Conservation (phyloP, 305 asterid genomes). For the Salvia sclarea region DNA sequence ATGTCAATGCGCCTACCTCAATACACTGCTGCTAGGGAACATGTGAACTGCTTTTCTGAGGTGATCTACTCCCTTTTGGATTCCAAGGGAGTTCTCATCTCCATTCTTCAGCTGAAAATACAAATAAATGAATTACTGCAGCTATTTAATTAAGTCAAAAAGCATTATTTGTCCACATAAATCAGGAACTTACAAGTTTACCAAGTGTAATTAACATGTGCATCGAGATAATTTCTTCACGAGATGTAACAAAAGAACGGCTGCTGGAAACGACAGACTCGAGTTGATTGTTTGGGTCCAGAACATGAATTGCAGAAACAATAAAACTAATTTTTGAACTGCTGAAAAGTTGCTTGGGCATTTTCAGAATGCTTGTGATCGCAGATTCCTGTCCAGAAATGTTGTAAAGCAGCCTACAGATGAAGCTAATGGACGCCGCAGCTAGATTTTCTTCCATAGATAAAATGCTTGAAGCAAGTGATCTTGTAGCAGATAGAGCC, state of each 20-base stretch:
- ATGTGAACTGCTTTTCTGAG: constrained; percentile 83
- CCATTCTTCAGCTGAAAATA: constrained; percentile 66
- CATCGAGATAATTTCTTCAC: constrained; percentile 68
- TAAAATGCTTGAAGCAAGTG: constrained; percentile 62
- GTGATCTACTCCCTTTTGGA: constrained; percentile 69
- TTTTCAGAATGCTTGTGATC: constrained; percentile 64
- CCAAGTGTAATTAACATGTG: constrained; percentile 66
- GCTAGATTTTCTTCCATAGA: constrained; percentile 66
- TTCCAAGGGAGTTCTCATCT: constrained; percentile 50
- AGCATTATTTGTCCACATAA: constrained; percentile 23
- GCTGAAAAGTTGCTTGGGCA: constrained; percentile 70
- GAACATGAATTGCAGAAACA: constrained; percentile 71
- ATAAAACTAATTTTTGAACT: constrained; percentile 71
- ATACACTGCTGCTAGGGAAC: constrained; percentile 69
- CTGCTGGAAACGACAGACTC: constrained; percentile 69
- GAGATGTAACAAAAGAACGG: constrained; percentile 54
- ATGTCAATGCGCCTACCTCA: constrained; percentile 70
- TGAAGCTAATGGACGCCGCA: constrained; percentile 60
- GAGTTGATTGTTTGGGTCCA: constrained; percentile 69
- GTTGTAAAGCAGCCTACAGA: constrained; percentile 69
- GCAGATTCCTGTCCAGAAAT: constrained; percentile 79
- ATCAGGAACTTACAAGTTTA: constrained; percentile 68
- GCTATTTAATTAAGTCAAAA: constrained; percentile 11
- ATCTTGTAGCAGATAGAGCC: constrained; percentile 63
- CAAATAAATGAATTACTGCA: constrained; percentile 24